Evolutionary conservation across 768 basidiomycete species (phyloP), one percentile per base, ranked within the genome.

Genomic region (Ephemerocybe angulata): DNA sequence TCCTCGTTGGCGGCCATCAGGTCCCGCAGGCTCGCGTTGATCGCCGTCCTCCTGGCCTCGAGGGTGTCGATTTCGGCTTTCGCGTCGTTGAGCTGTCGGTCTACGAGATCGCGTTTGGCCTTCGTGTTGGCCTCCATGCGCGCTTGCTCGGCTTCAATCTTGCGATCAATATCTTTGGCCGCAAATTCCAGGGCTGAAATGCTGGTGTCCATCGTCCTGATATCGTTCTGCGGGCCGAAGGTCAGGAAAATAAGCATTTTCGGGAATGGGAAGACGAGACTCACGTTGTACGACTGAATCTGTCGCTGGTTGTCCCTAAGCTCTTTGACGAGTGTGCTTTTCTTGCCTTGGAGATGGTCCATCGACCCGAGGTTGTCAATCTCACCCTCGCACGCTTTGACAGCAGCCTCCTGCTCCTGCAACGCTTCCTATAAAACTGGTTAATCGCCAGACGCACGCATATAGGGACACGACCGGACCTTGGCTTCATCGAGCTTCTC

Each of bases 61-160:
- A 76, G 72, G 11, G 63, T 64, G 1, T 58, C 53, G 17, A 83
- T 70, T 3, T 64, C 68, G 4, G 70, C 66, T 46, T 74, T 77
- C 17, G 80, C 79, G 10, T 65, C 65, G 0, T 79, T 71, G 12
- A 91, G 72, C 62, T 80, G 76, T 21, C 70, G 68, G 42, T 81
- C 76, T 3, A 75, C 75, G 58, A 82, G 79, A 29, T 88, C 82
- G n/a, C 81, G 84, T 62, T 84, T 85, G 13, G 72, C 80, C 60
- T 87, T 83, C 2, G 82, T 82, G 57, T 83, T 76, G 4, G 71
- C 71, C 56, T 74, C 84, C 70, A 81, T 75, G 37, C 78, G 75
- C 73, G 65, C 88, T 87, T 30, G 72, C 73, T 5, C 61, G 68
- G 69, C 72, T 6, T 64, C 58, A 21, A 81, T 72, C 41, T 71